Evolutionary conservation across 441 rosid genomes (phyloP), one percentile per base, ranked within the genome.

Genomic region (Lepidium campestre): DNA sequence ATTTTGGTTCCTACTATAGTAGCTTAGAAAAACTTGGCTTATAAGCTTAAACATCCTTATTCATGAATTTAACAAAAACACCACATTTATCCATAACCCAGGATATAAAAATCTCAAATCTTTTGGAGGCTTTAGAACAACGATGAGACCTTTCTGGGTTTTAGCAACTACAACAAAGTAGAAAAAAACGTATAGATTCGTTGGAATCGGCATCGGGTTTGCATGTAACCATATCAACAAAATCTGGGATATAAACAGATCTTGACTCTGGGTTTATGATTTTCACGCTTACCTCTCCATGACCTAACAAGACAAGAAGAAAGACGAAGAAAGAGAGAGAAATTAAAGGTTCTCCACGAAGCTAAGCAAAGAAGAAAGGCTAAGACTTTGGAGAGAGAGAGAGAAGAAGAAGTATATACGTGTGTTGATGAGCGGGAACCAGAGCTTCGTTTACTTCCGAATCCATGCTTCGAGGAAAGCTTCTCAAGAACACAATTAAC

Each of bases 201-300:
- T 45, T 4, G 7, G 59, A 37, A 47, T 52, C n/a, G 37, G 56
- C 19, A 3, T 1, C 23, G 22, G 50, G 14, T 53, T 35, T 11
- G 14, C 11, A 7, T 13, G 25, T 52, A 52, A 50, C 15, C n/a
- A 14, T 14, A 55, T 20, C 7, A 64, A 67, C 31, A 10, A 70
- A 9, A 62, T 49, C 57, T 1, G 29, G 37, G 11, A 0, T 70
- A 14, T 36, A 10, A 36, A 22, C 19, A 47, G 41, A 67, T 67
- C 15, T 40, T 59, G 35, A 42, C 15, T 34, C 15, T 35, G 31
- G 57, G 2, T 22, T 47, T 37, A 10, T 11, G 27, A 62, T 11
- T 56, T 52, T 3, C 14, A 32, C 67, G 52, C 83, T 70, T 75
- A 81, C 94, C 94, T 76, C 29, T 84, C 80, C 96, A 89, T 86